Evolutionary conservation across 257 asterid genomes (phyloP).

Genomic region (Buddleja alternifolia): DNA sequence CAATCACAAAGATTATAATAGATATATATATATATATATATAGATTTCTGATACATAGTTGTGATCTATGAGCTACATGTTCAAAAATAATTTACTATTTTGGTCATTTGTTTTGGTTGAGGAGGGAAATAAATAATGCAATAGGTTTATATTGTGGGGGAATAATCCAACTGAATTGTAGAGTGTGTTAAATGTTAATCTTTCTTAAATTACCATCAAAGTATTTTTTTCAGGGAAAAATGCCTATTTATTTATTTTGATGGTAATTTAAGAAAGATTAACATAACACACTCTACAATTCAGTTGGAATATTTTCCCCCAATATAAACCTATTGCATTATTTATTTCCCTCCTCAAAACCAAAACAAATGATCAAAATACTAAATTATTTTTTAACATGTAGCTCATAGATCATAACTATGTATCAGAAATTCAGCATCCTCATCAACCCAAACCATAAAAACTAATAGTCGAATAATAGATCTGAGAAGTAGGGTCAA

Average conservation of each 20-base stretch:
- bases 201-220: neutral
- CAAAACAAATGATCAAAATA: neutral
- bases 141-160: neutral
- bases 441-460: no score
- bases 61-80: slow-evolving; percentile 11
- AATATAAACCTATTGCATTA: no score
- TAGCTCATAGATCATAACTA: slow-evolving; percentile 16
- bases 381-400: no score
- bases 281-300: neutral
- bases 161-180: neutral
- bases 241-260: no score
- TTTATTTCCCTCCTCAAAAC: no score
- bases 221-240: neutral
- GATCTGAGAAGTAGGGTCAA: no score
- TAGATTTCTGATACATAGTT: neutral
- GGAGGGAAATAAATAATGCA: neutral
- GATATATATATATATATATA: no score
- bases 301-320: neutral
- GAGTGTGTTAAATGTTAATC: neutral
- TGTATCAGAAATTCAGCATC: neutral
- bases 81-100: no score
- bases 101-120: neutral
- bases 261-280: neutral
- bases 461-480: no score
- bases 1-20: no score